Evolutionary conservation across 805 yeast genomes (phyloP).

Genomic region (Saccharomyces cerevisiae): DNA sequence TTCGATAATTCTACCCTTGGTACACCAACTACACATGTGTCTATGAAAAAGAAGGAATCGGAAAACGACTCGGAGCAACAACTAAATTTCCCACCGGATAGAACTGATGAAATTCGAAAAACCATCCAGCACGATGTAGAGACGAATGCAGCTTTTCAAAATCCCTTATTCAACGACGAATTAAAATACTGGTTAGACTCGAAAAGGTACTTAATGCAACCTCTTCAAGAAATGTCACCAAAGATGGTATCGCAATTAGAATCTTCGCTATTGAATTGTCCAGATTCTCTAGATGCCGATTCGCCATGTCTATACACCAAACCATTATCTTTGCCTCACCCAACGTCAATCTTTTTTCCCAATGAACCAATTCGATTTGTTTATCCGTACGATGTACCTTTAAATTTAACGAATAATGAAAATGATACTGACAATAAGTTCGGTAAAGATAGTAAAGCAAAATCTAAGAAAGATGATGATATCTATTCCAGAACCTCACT

Average conservation of each 20-base stretch:
- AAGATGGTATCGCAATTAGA: conserved; percentile 41
- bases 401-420: not conserved
- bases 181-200: conserved; percentile 25
- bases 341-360: conserved; percentile 88
- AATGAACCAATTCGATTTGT: conserved; percentile 30
- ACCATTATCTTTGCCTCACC: conserved; percentile 74
- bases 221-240: conserved; percentile 24
- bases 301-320: conserved; percentile 54
- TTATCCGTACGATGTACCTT: conserved; percentile 15
- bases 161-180: conserved; percentile 25
- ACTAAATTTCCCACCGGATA: conserved; percentile 23
- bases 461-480: conserved; percentile 15
- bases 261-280: conserved; percentile 77
- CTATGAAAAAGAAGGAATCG: not conserved
- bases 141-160: conserved; percentile 21
- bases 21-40: not conserved
- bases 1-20: not conserved
- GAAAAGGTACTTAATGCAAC: conserved; percentile 25
- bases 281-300: conserved; percentile 89
- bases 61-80: conserved; percentile 4
- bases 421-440: conserved; percentile 1
- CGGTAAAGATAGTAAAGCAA: conserved; percentile 3
- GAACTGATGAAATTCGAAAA: conserved; percentile 22
- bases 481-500: conserved; percentile 33
- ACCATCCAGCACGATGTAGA: conserved; percentile 19